Evolutionary conservation across 2,329 filamentous ascomycete genomes (phyloP).

Genomic region (Dactylellina sp.): DNA sequence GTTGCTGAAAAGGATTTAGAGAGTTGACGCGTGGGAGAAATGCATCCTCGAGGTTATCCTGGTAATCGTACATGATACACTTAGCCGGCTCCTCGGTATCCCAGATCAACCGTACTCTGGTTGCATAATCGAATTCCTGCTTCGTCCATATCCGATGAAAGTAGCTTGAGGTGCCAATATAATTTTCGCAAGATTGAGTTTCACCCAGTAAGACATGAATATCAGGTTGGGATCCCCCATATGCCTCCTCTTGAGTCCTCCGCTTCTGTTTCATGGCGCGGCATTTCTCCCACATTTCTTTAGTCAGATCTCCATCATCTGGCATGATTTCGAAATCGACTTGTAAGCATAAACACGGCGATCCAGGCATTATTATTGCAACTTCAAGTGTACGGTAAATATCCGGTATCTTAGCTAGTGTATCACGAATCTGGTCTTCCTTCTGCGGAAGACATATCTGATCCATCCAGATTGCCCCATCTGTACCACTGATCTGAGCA

Average conservation of each 20-base stretch:
- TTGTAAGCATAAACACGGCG: background rate
- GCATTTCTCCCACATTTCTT: background rate
- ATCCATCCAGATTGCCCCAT: slow-evolving; percentile 23
- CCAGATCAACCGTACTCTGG: slow-evolving; percentile 1
- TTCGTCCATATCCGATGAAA: slow-evolving; percentile 16
- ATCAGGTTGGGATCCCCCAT: slow-evolving; percentile 1
- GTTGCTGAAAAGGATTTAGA: background rate
- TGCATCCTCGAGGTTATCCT: background rate
- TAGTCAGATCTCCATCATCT: background rate
- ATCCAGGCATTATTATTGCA: slow-evolving; percentile 11
- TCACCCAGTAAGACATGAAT: background rate
- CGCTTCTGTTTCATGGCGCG: background rate
- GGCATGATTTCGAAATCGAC: background rate
- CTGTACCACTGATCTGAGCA: slow-evolving; percentile 5
- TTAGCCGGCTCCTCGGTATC: background rate
- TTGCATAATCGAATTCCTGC: slow-evolving; percentile 12
- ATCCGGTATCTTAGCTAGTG: slow-evolving; percentile 4
- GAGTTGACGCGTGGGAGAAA: background rate
- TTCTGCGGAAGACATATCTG: slow-evolving; percentile 22
- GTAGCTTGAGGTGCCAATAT: slow-evolving; percentile 8
- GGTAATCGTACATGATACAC: background rate
- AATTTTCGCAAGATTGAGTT: slow-evolving; percentile 8
- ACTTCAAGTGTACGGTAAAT: slow-evolving; percentile 16
- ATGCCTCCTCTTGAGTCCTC: background rate
- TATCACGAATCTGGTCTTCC: slow-evolving; percentile 17